Base-by-base conservation (phyloP, 2,329 filamentous ascomycete genomes). In the Calonectria henricotiae region DNA sequence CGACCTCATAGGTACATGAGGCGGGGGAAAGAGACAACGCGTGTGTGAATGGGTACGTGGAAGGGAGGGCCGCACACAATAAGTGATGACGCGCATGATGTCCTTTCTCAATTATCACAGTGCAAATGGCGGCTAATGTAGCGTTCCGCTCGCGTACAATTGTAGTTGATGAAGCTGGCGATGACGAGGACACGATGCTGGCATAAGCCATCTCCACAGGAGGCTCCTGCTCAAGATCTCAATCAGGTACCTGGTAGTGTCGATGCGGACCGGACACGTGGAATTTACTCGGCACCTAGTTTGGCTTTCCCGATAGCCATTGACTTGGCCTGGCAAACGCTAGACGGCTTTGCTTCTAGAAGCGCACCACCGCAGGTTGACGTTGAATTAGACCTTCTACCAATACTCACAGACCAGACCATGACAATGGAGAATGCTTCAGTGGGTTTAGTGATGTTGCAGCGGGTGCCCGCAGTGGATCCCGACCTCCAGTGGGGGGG, bases 371-470 rank as follows among this genome's bases (percentile, higher is more conserved):
- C 35, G 23, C 25, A 61, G 44, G n/a, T 51, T 61, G 64, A 49
- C 64, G 64, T 67, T 51, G 64, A 67, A 61, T 67, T 67, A 67
- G 55, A 51, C 54, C 44, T 55, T 7, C 30, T 67, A 35, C 63
- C 64, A 65, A 41, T 44, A 30, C 43, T 44, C 32, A 30, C 37
- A 32, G 43, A 20, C 41, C 46, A 58, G 51, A 35, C 54, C 32
- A 66, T 66, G 60, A 62, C 55, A 49, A 62, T 44, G 17, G 46
- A n/a, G 43, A 49, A 61, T 61, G 12, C 54, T 67, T 62, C 55
- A 67, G 64, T 51, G 64, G 64, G 64, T 47, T 60, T 62, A 68
- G 65, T 60, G 60, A 60, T 58, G 49, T 61, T 68, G 66, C 66
- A 68, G 41, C 49, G 39, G 65, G 60, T 47, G 60, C 58, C 66